Evolutionary conservation across 2,329 filamentous ascomycete genomes (phyloP).

Genomic region (Aureobasidium sp.): DNA sequence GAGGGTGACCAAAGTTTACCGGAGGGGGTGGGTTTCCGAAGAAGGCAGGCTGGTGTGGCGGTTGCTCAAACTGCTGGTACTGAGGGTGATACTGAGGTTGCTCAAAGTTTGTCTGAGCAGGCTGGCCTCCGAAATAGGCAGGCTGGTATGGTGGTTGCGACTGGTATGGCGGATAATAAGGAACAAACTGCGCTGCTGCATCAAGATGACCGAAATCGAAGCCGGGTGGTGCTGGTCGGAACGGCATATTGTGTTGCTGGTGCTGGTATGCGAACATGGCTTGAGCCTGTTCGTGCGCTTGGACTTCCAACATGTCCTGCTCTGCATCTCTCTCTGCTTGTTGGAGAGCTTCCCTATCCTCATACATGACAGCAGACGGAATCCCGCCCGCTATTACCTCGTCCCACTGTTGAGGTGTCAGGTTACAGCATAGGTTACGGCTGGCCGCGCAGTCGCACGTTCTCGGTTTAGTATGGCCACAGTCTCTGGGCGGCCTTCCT

Average conservation of each 20-base stretch:
- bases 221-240: not conserved
- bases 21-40: not conserved
- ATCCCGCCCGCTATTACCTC: conserved; percentile 1
- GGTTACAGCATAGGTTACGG: conserved; percentile 14
- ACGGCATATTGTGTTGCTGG: not conserved
- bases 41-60: not conserved
- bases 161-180: not conserved
- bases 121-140: too few species aligned
- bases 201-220: not conserved
- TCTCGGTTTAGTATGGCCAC: conserved; percentile 7
- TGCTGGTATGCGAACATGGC: not conserved
- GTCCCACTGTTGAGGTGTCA: conserved; percentile 15
- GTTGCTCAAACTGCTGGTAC: not conserved
- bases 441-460: conserved; percentile 15
- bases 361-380: conserved; percentile 15
- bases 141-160: not conserved
- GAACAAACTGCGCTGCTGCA: not conserved
- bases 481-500: conserved; percentile 16
- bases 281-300: not conserved
- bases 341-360: not conserved
- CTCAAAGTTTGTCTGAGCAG: not conserved
- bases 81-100: not conserved
- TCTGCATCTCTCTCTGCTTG: not conserved
- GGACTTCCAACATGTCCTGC: not conserved
- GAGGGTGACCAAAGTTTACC: not conserved